Evolutionary conservation across 345 rosid species (phyloP), one percentile per base, ranked within the genome.

Genomic region (Arabis alpina): DNA sequence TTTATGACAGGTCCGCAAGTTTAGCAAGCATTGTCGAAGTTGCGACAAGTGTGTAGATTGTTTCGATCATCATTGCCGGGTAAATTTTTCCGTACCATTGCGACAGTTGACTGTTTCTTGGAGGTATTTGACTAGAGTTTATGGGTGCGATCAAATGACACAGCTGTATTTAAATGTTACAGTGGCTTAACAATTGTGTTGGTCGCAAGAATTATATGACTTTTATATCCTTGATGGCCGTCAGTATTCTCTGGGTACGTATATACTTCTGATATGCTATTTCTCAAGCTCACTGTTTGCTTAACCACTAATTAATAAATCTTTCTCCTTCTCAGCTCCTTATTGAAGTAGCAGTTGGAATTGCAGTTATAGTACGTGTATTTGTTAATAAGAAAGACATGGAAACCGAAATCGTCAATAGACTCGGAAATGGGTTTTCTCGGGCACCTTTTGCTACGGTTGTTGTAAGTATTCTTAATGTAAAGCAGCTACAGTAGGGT

Each of bases 151-250:
- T 59, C 12, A 53, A 49, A 55, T 80, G 58, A 85, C 78, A 8
- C 57, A 34, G 57, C 25, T 71, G 39, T 76, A 4, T 75, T 76
- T 64, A 55, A 53, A 70, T 73, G 69, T 6, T 86, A 82, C 91
- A 94, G 99, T 94, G 99, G 99, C 96, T 94, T 53, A 94, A 94
- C 83, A 94, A 94, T 76, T 94, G 99, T 74, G 99, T 94, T 4
- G 99, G 99, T 32, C 84, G 80, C 84, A 91, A 79, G 80, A 94
- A 94, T 63, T 94, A 94, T 72, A 80, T 83, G 50, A 89, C 97
- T 10, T 94, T 94, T 76, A 85, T 91, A 79, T 81, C 84, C 5
- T 89, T 94, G 53, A 94, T 94, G 99, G 95, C 89, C 55, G 61
- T 62, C 70, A 94, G 97, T 82, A 76, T 91, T 76, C 83, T 88